Evolutionary conservation across 345 rosid species (phyloP), one percentile per base, ranked within the genome.

Genomic region (Pistacia integerrima): DNA sequence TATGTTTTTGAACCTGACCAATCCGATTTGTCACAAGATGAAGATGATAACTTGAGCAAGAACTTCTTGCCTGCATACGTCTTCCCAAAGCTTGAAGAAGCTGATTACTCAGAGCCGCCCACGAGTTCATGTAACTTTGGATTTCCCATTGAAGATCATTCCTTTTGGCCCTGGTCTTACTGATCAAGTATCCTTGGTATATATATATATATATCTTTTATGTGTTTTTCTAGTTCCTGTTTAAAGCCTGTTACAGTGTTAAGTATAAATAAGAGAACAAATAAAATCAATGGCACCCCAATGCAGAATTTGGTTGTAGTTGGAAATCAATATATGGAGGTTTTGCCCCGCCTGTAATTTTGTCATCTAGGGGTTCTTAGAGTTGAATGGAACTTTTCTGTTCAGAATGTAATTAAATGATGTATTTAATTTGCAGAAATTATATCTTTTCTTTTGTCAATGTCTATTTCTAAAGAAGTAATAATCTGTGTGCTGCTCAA

Each of bases 161-260:
- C 90, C 60, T 85, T 89, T 70, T 90, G 92, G 94, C 73, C 87
- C 18, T 88, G 91, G 87, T 78, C 83, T 17, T 86, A 84, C 71
- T 88, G 69, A 80, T 78, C 55, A 41, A 67, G 10, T 41, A 22
- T 51, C 35, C 18, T 52, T 61, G 57, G 33, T 67, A 69, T 46
- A 73, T 64, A 55, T 33, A 20, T 67, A 69, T 46, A 73, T 64
- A 55, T 33, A 20, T 35, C 65, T 66, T 11, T 30, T 4, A 48
- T 49, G 63, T 17, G 64, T 35, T 5, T 30, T 57, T 35, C 1
- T 59, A 44, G 3, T 55, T 67, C 10, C 38, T 72, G 73, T 73
- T 54, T 8, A 14, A 67, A 62, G 74, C 75, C 36, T 70, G 56
- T 57, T 68, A 28, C 11, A 63, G 35, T 61, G 57, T 51, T 60